Percentiles rank a stretch among this genome's conserved stretches.
Conservation (phyloP, 768 basidiomycete species). For the Hericium coralloides region DNA sequence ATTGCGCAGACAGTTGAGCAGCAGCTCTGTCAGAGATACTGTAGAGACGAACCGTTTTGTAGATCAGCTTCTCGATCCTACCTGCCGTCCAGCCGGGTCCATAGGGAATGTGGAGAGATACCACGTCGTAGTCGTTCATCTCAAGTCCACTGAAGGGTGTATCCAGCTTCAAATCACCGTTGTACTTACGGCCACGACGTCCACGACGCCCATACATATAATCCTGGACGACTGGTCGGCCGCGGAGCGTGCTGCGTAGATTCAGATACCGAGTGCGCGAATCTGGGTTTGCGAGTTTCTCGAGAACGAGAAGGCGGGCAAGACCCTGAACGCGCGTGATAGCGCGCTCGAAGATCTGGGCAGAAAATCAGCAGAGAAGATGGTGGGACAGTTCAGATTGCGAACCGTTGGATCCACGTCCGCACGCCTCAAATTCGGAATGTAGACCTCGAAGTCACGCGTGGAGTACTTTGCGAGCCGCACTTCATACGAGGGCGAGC, state of each 20-base stretch:
- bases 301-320: conserved; percentile 52
- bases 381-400: neutral
- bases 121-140: conserved; percentile 50
- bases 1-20: conserved; percentile 1
- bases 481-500: conserved; percentile 58
- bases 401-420: conserved; percentile 53
- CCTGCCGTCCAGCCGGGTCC: conserved; percentile 51
- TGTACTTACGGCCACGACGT: conserved; percentile 29
- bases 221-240: conserved; percentile 30
- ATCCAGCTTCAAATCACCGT: conserved; percentile 47
- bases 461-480: conserved; percentile 49
- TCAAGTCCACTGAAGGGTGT: conserved; percentile 34
- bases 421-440: conserved; percentile 39
- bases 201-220: neutral
- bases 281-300: conserved; percentile 40
- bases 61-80: conserved; percentile 47
- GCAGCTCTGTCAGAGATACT: neutral
- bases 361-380: neutral
- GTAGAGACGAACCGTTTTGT: conserved; percentile 37
- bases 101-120: conserved; percentile 49
- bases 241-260: conserved; percentile 40
- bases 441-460: conserved; percentile 48
- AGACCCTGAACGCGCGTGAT: conserved; percentile 49
- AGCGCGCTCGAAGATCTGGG: conserved; percentile 51
- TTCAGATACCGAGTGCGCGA: conserved; percentile 38